Percentiles rank a stretch among this genome's conserved stretches.
Evolutionary conservation across 176 grass and related monocot genomes (phyloP).

Genomic region (Phoenix roebelenii): DNA sequence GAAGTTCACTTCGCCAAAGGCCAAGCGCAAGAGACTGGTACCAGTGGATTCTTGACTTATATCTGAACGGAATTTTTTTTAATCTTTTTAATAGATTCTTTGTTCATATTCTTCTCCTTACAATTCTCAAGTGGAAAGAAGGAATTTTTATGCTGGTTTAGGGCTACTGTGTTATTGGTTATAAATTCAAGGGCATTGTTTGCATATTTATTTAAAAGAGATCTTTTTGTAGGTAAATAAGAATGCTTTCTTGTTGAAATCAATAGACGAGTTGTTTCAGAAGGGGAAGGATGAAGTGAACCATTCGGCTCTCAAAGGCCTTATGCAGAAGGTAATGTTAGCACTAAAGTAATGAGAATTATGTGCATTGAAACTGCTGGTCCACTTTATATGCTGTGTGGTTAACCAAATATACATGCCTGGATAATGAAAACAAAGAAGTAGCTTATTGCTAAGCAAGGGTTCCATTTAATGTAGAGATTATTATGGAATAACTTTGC

Average conservation of each 20-base stretch:
- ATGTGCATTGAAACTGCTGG: no score
- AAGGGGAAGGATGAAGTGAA: conserved; percentile 58
- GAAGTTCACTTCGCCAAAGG: conserved; percentile 73
- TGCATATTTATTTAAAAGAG: not conserved
- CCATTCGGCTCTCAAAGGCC: conserved; percentile 46
- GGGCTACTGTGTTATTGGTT: no score
- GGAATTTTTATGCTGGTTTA: no score
- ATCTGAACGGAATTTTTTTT: not conserved
- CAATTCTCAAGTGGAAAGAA: no score
- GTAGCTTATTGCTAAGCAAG: no score
- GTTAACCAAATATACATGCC: no score
- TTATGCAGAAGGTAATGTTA: conserved; percentile 60
- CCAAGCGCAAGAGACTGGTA: conserved; percentile 75
- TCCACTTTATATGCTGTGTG: no score
- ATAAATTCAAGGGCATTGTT: no score
- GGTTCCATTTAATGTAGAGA: no score
- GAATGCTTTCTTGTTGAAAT: conserved; percentile 63
- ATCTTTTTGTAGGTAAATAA: conserved; percentile 55
- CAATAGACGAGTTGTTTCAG: conserved; percentile 58
- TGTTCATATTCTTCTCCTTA: not conserved
- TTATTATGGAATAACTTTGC: no score
- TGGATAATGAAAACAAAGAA: no score
- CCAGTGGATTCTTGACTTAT: not conserved
- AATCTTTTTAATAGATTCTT: not conserved
- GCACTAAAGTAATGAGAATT: no score